Evolutionary conservation across 495 filamentous ascomycete genomes (phyloP).

Genomic region (Xylaria grammica): DNA sequence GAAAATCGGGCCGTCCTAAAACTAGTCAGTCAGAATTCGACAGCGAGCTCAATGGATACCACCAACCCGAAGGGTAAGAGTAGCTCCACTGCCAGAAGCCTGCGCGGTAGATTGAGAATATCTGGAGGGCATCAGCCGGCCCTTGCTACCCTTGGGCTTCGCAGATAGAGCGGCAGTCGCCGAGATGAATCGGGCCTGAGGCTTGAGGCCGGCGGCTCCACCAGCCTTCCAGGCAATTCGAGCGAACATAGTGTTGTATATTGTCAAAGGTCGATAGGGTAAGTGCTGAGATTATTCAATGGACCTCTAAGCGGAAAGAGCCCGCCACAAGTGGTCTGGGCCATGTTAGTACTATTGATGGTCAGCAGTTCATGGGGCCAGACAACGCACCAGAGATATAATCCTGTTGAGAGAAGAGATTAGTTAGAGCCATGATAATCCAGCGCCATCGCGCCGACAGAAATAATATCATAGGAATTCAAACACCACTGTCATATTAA

Average conservation of each 20-base stretch:
- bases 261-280: slow-evolving; percentile 18
- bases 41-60: background rate
- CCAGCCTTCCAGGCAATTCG: slow-evolving; percentile 63
- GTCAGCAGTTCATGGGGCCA: slow-evolving; percentile 45
- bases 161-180: slow-evolving; percentile 49
- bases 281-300: slow-evolving; percentile 37
- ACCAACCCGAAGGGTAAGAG: slow-evolving; percentile 88
- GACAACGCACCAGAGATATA: slow-evolving; percentile 83
- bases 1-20: slow-evolving; percentile 85
- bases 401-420: slow-evolving; percentile 63
- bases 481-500: slow-evolving; percentile 4
- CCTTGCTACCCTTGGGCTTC: slow-evolving; percentile 61
- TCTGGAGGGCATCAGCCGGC: slow-evolving; percentile 58
- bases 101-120: slow-evolving; percentile 57
- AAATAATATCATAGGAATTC: slow-evolving; percentile 10
- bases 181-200: slow-evolving; percentile 59
- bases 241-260: slow-evolving; percentile 67
- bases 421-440: slow-evolving; percentile 35
- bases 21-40: slow-evolving; percentile 18
- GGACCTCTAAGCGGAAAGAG: slow-evolving; percentile 55
- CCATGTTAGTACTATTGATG: slow-evolving; percentile 46
- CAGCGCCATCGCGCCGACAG: background rate
- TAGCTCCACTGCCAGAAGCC: slow-evolving; percentile 74
- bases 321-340: slow-evolving; percentile 97
- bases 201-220: slow-evolving; percentile 38